Conservation (phyloP, 2,329 filamentous ascomycete genomes). For the Lithohypha guttulata region DNA sequence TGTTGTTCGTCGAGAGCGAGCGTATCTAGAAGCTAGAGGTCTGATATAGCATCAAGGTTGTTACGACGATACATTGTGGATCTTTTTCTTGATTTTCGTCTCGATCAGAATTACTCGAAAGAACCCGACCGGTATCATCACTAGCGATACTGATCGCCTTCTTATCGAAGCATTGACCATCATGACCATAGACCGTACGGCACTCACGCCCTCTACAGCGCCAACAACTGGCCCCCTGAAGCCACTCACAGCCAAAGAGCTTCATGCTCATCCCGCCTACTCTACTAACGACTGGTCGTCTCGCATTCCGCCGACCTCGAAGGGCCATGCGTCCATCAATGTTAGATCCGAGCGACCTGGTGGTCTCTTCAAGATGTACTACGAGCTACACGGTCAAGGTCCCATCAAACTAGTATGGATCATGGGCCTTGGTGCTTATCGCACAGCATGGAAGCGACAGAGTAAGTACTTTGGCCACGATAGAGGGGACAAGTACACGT, state of each 20-base stretch:
- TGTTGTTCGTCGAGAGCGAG: too few relatives aligned
- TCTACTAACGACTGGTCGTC: slow-evolving; percentile 22
- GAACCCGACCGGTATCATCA: too few relatives aligned
- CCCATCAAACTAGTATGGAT: slow-evolving; percentile 62
- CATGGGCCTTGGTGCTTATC: slow-evolving; percentile 65
- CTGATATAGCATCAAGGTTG: too few relatives aligned
- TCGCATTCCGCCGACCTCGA: slow-evolving; percentile 47
- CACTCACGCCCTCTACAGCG: slow-evolving; percentile 1
- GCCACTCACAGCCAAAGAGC: slow-evolving; percentile 25
- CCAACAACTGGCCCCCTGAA: slow-evolving; percentile 14
- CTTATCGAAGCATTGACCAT: neutral
- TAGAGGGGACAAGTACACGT: slow-evolving; percentile 52
- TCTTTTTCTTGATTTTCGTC: too few relatives aligned
- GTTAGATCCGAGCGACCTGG: slow-evolving; percentile 31
- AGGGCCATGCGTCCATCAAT: slow-evolving; percentile 4
- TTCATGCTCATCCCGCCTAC: slow-evolving; percentile 27
- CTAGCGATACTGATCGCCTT: too few relatives aligned
- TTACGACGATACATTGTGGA: too few relatives aligned
- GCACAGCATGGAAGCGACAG: slow-evolving; percentile 69
- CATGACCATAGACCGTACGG: slow-evolving; percentile 1
- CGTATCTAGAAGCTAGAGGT: too few relatives aligned
- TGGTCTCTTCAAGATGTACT: slow-evolving; percentile 64
- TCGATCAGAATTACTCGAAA: too few relatives aligned
- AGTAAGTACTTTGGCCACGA: slow-evolving; percentile 72
- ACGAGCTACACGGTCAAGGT: slow-evolving; percentile 70